Base-by-base conservation (phyloP, 2,329 filamentous ascomycete species). In the Tolypocladium endophyticum region DNA sequence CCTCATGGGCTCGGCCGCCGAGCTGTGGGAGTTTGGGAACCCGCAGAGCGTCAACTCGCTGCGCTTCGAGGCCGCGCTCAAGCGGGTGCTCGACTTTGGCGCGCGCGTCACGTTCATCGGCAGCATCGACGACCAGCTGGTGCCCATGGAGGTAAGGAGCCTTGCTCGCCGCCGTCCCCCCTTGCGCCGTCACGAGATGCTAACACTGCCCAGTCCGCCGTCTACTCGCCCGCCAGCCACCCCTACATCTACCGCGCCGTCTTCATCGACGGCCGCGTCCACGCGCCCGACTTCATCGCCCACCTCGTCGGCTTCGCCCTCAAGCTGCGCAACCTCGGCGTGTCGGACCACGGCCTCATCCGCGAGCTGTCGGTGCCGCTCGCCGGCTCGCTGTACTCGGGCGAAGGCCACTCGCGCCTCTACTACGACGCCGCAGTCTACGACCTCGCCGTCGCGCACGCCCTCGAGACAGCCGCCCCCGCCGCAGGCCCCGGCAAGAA, bases 231-330 rank as follows among this genome's bases (percentile, higher is more conserved):
- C 0, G 86, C 92, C 4, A 86, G 85, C 25, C 94, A 99, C 68
- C 94, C 94, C 0, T 92, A 97, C 72, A 93, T 97, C 61, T 96
- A 92, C 71, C 87, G 94, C 35, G 90, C 92, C n/a, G 92, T 96
- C 20, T 97, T 97, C 70, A 89, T 99, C 58, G 93, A 99, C 72
- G 90, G 92, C 33, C 87, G 92, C 61, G 82, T 97, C 39, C 93
- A 97, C 71, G 89, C 92, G 0, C 91, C 92, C 2, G 92, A 96
- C 72, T 99, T 99, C 69, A 87, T 99, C 57, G 90, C 91, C 2
- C 90, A 96, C 68, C 83, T 99, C 2, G 88, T 99, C 53, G 92
- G 92, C 55, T 97, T 99, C 71, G 88, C 90, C 0, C 83, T 97
- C 64, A 97, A 97, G 69, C 81, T 99, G 12, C 90, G 94, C 58